Evolutionary conservation across 768 basidiomycete genomes (phyloP).

Genomic region (Porpolomopsis calyptriformis): DNA sequence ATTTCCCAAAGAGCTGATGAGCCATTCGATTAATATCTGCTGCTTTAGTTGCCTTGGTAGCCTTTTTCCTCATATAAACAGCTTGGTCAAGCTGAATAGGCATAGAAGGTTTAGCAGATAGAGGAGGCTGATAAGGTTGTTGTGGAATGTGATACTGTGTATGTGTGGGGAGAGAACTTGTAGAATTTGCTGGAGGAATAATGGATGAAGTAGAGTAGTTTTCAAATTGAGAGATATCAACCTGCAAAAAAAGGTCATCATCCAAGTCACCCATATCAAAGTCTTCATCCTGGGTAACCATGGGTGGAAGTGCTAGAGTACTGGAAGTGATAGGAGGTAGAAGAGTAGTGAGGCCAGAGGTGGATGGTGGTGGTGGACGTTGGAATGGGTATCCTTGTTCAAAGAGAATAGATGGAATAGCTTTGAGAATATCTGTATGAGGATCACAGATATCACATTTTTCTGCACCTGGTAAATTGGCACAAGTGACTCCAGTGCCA

Average conservation of each 20-base stretch:
- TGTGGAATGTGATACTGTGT: not conserved
- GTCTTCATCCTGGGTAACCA: no score
- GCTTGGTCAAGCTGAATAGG: not conserved
- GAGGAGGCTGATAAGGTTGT: not conserved
- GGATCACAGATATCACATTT: not conserved
- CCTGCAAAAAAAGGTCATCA: no score
- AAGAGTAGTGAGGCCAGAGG: not conserved
- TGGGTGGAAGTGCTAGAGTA: no score
- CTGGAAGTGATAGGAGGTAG: no score
- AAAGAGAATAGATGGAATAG: no score
- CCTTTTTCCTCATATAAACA: not conserved
- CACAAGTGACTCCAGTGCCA: not conserved
- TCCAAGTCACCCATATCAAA: no score
- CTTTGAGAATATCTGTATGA: not conserved
- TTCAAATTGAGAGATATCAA: no score
- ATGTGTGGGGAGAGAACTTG: not conserved
- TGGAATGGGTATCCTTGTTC: not conserved
- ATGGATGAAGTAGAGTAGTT: no score
- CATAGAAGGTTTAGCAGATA: not conserved
- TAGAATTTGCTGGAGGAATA: not conserved
- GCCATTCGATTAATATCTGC: not conserved
- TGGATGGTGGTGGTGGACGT: not conserved
- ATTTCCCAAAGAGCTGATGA: not conserved
- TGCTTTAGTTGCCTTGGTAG: not conserved
- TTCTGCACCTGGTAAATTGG: not conserved